A percentile compares a stretch with the other conserved stretches of the same genome.
Conservation (phyloP, 345 rosid species). For the Bretschneidera sinensis region DNA sequence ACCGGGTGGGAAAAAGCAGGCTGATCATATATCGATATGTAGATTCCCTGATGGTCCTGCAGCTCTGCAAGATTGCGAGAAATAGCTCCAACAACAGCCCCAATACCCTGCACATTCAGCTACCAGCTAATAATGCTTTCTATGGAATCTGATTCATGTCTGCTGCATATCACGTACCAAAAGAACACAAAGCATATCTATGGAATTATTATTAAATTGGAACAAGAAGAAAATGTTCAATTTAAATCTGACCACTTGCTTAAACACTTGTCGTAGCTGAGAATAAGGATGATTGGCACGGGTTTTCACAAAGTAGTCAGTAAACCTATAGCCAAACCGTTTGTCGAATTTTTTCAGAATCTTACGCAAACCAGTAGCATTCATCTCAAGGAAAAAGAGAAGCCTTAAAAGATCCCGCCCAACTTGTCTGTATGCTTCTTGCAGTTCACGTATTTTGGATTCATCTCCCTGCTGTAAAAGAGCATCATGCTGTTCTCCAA, state of each 20-base stretch:
- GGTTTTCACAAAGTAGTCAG: constrained; percentile 75
- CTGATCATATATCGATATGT: constrained; percentile 69
- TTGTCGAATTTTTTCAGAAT: constrained; percentile 80
- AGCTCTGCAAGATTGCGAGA: constrained; percentile 80
- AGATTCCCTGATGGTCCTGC: constrained; percentile 65
- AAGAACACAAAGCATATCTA: not conserved
- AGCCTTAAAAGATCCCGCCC: constrained; percentile 63
- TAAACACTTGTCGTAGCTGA: constrained; percentile 73
- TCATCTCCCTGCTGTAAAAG: constrained; percentile 38
- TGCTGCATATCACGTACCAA: constrained; percentile 12
- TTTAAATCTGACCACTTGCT: constrained; percentile 56
- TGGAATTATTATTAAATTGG: not conserved
- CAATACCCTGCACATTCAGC: constrained; percentile 56
- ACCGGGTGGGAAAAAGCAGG: constrained; percentile 60
- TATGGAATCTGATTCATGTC: not conserved
- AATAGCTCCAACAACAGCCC: constrained; percentile 80
- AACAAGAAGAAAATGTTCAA: not conserved
- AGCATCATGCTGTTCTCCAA: constrained; percentile 45
- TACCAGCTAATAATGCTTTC: too few species aligned
- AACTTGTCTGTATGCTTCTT: constrained; percentile 50
- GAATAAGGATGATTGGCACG: constrained; percentile 87
- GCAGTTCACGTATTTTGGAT: constrained; percentile 37
- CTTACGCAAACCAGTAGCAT: constrained; percentile 69
- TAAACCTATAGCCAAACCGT: constrained; percentile 69
- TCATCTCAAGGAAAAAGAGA: constrained; percentile 64